Evolutionary conservation across 2,329 filamentous ascomycete species (phyloP), one percentile per base, ranked within the genome.

Genomic region (Alternaria viburni): DNA sequence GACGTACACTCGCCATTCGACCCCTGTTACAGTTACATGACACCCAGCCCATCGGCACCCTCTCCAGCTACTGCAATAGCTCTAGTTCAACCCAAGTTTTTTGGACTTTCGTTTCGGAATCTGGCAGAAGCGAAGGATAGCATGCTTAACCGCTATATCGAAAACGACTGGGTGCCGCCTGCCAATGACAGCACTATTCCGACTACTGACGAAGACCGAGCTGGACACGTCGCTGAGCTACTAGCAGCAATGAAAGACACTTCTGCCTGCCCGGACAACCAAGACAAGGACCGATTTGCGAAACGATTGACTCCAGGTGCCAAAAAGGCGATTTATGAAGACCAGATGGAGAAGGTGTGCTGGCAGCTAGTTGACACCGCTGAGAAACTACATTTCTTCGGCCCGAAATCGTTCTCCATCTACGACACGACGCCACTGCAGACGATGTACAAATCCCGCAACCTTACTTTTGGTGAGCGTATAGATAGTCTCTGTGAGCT

Each of bases 341-440:
- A 54, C 10, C 46, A 54, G 6, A 62, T 67, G 54, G 67, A 69
- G 56, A 67, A 57, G 46, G 62, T 69, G 1, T 69, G 65, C 44
- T 67, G 67, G 65, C 32, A 64, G 12, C 57, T 69, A 28, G 28
- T 61, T 15, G 57, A 64, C 9, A 41, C 60, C 13, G 60, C 62
- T 7, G 61, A 54, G 46, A 54, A 47, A 15, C 44, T 69, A 13
- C 65, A 69, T 13, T 17, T 17, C 6, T 17, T 56, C 2, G 67
- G 67, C 6, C 67, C 65, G 11, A 12, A 13, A 17, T 23, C 41
- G 8, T 26, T 58, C 3, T 49, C 51, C 15, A 57, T 65, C 6
- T 62, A 63, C 25, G 61, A 62, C 36, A 30, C 41, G 11, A 54
- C 57, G 12, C 45, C 60, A 2, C 54, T 57, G 13, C 43, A 55